Conservation (phyloP, 257 asterid species). For the Solanum arcanum region DNA sequence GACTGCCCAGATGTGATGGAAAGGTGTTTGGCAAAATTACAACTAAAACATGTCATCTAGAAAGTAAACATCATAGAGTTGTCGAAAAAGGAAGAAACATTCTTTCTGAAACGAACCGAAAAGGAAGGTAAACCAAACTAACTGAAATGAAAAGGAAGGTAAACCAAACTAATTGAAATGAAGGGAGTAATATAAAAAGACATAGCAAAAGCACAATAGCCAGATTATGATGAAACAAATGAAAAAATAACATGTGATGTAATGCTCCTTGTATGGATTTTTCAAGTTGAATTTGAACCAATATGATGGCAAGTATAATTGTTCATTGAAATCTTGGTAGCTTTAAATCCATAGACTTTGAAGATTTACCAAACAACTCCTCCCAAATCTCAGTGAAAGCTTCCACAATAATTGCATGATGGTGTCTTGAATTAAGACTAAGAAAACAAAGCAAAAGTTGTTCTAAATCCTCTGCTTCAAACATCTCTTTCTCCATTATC, state of each 20-base stretch:
- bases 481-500: slow-evolving; percentile 56
- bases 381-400: slow-evolving; percentile 58
- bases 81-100: background rate
- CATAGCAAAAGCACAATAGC: background rate
- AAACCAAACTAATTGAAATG: background rate
- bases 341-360: background rate
- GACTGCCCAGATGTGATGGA: background rate
- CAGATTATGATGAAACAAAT: background rate
- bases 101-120: fast-evolving
- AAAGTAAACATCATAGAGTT: background rate
- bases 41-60: background rate
- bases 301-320: background rate
- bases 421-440: slow-evolving; percentile 48
- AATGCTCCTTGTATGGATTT: background rate
- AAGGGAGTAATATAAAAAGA: background rate
- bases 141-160: background rate
- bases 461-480: slow-evolving; percentile 49
- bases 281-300: background rate
- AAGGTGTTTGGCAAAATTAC: background rate
- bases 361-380: slow-evolving; percentile 23
- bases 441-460: slow-evolving; percentile 58
- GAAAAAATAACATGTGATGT: background rate
- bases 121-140: background rate
- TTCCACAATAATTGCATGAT: slow-evolving; percentile 52
- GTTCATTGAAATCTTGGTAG: background rate